Evolutionary conservation across 2,329 filamentous ascomycete genomes (phyloP), one percentile per base, ranked within the genome.

Genomic region (Sporothrix humicola): DNA sequence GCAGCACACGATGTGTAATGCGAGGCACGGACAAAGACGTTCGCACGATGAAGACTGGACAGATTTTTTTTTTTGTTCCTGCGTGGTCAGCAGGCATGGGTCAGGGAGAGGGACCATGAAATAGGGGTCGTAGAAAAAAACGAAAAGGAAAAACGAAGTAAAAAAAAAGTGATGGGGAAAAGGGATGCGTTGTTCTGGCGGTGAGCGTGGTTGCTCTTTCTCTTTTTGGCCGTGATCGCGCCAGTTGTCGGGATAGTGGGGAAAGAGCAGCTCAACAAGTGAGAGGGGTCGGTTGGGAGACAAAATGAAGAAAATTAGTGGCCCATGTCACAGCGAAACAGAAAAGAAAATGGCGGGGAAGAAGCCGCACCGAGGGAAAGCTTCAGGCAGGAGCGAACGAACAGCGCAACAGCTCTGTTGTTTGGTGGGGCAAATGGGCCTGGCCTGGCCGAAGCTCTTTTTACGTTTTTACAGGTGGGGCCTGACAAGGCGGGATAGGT

Each of bases 261-360:
- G 54, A 56, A 44, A 71, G 52, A 56, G 31, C 50, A 42, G 50
- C 23, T 12, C 66, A 48, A 66, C 23, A 58, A 58, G 42, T 42
- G 61, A 52, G 48, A 17, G 48, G 15, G 61, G 61, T 66, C 12
- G 61, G 61, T 48, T 66, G 59, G 20, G 59, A 44, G 37, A 23
- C n/a, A 65, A 17, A 65, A 65, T 7, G 31, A 37, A 37, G 31
- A 59, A 37, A 37, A 59, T 37, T 37, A 59, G 56, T 13, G 46
- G 46, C 26, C 10, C 42, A 50, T 9, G 42, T 31, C 26, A 17
- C 12, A 46, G 37, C 56, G 13, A 68, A 52, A 52, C 7, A 12
- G 31, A 44, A 69, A 70, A 56, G 20, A 17, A 58, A 58, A 70
- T 70, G 68, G 68, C 68, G 68, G 69, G 69, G 26, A 71, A 70